These are phyloP conservation scores for Babesia caballi DNA, from an alignment of 169 alveolate species.

Conservation along the genomic window DNA sequence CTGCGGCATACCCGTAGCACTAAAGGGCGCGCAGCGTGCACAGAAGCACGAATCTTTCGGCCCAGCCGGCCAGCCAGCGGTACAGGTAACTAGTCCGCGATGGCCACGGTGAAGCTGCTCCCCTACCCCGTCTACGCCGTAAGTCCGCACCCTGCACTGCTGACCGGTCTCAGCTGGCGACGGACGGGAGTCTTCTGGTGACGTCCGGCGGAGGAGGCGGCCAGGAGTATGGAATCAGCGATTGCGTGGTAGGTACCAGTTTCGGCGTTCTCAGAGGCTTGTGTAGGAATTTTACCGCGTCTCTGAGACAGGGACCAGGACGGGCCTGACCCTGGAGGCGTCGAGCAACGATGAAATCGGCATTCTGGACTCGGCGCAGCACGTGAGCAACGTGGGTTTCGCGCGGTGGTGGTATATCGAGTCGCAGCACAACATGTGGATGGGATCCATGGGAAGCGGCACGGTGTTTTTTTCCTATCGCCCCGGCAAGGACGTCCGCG, in stretches of 20 bases:
- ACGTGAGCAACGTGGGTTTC: slow-evolving; percentile 5
- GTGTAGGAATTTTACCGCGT: slow-evolving; percentile 43
- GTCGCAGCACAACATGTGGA: slow-evolving; percentile 69
- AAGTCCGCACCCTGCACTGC: neutral
- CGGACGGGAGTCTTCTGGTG: slow-evolving; percentile 68
- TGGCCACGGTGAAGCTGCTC: slow-evolving; percentile 44
- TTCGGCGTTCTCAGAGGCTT: neutral
- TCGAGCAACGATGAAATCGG: slow-evolving; percentile 22
- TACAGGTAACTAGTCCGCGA: neutral
- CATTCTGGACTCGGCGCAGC: slow-evolving; percentile 46
- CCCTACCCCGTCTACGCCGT: slow-evolving; percentile 64
- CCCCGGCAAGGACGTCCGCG: slow-evolving; percentile 47
- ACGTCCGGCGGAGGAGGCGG: slow-evolving; percentile 85
- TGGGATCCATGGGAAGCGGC: slow-evolving; percentile 71
- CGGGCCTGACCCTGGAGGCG: slow-evolving; percentile 19
- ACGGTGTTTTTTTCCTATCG: slow-evolving; percentile 60
- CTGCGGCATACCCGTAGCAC: too few relatives aligned
- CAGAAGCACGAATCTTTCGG: too few relatives aligned
- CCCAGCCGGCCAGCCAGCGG: too few relatives aligned
- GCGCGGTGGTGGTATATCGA: neutral
- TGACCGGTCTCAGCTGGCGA: slow-evolving; percentile 47
- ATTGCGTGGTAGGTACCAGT: slow-evolving; percentile 61
- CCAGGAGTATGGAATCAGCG: slow-evolving; percentile 71
- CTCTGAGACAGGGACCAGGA: neutral
- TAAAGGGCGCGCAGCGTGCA: too few relatives aligned